Evolutionary conservation across 2,329 filamentous ascomycete genomes (phyloP), one percentile per base, ranked within the genome.

Genomic region (Diaporthe citri): DNA sequence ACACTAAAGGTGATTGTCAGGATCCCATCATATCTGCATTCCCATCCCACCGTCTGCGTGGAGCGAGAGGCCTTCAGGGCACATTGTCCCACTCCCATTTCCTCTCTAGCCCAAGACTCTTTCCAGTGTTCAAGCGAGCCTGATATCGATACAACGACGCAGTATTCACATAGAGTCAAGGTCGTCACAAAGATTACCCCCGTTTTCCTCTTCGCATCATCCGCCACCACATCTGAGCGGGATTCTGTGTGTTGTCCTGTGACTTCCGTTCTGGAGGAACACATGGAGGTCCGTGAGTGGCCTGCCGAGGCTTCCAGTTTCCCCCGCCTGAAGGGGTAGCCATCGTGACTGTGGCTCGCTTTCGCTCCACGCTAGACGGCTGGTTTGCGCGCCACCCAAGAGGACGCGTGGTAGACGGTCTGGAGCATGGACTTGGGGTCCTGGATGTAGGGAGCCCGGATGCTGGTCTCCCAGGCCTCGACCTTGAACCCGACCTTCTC

Each of bases 361-460:
- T 22, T 4, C 28, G 17, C 28, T 28, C 31, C 46, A 28, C n/a
- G n/a, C 41, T 57, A 64, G 48, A 12, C 48, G 6, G n/a, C 51
- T 25, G 75, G 85, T 85, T 97, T 99, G 76, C 93, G 90, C 46
- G 94, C 96, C 39, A 97, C 87, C 97, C 97, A 99, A 77, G 94
- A 92, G 72, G 92, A 94, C 22, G 94, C 94, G 76, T 87, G 88
- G 83, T 98, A 99, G 8, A 90, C 89, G 74, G 93, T 97, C 82
- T 93, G 93, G 79, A 98, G 85, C 95, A 99, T 97, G 80, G 95
- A 98, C 71, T 91, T 86, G 20, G 89, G 85, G 80, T 98, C 94
- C 79, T 95, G 94, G 64, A 98, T 97, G 81, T 99, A 99, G 10
- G 95, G 95, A 17, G 94, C 92, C 76, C 90, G 86, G n/a, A 92